Evolutionary conservation across 164 flowering plant species (phyloP).

Genomic region (grape (Vitis vinifera)): DNA sequence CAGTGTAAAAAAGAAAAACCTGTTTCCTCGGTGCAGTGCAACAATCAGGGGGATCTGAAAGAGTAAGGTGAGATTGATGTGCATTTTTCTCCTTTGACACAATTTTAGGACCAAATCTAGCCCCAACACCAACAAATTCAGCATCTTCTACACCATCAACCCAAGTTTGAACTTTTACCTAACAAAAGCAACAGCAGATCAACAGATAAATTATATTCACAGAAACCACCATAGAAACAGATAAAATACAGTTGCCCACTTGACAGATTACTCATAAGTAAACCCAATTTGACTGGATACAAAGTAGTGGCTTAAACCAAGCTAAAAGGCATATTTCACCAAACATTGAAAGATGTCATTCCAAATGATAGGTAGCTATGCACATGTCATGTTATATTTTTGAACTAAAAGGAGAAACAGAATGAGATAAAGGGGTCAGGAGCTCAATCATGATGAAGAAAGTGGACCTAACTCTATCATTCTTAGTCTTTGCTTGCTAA

Average conservation of each 20-base stretch:
- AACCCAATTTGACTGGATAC: neutral
- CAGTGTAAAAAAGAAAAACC: conserved; percentile 24
- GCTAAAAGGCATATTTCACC: too few species aligned
- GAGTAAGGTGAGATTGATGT: conserved; percentile 38
- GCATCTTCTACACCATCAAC: conserved; percentile 49
- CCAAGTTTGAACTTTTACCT: conserved; percentile 83
- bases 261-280: neutral
- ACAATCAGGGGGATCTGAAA: conserved; percentile 67
- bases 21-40: conserved; percentile 50
- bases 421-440: too few species aligned
- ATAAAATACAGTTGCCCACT: neutral
- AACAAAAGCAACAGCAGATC: conserved; percentile 2
- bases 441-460: too few species aligned
- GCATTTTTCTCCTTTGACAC: conserved; percentile 81
- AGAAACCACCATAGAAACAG: neutral
- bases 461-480: neutral
- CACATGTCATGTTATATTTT: too few species aligned
- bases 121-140: conserved; percentile 74
- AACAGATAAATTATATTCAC: neutral
- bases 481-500: neutral
- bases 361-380: too few species aligned
- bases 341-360: too few species aligned
- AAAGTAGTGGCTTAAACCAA: too few species aligned
- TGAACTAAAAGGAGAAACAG: too few species aligned
- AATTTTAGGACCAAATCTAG: conserved; percentile 63